Evolutionary conservation across 768 basidiomycete genomes (phyloP), one percentile per base, ranked within the genome.

Genomic region (Tricholoma bakamatsutake): DNA sequence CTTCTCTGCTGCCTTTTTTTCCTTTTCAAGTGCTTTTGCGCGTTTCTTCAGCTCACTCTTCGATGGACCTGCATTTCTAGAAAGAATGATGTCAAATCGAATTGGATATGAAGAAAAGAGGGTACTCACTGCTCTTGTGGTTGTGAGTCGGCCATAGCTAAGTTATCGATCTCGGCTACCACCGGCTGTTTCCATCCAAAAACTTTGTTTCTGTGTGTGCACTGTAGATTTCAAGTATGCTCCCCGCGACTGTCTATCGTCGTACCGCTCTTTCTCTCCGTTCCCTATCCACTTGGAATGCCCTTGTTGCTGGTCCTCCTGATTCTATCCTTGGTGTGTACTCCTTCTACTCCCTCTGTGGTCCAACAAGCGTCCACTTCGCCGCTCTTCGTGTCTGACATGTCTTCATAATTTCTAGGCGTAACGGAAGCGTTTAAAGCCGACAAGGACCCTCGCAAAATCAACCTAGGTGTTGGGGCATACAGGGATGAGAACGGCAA

Each of bases 371-470:
- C 11, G 3, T 9, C 43, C 17, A 18, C 2, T 24, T 30, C 11
- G n/a, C 13, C 9, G 45, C 27, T 27, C 18, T 42, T 21, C 13
- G 13, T 4, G 30, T n/a, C 46, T 46, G 13, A 42, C 15, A 15
- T 43, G 1, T 8, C 39, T 42, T n/a, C 6, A 24, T 24, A 24
- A 52, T 47, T 43, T 54, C n/a, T 62, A 91, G 89, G 91, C 59
- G 81, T 99, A 49, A 88, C 90, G 28, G 96, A 98, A 68, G 93
- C 93, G 28, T 99, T 94, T 84, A 97, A 95, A 76, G 92, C 93
- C 43, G 93, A 98, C 82, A 87, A 84, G 65, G 85, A 90, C 69
- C 77, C 90, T 15, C 85, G 86, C 61, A 98, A 98, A 73, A 96
- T 99, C 67, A 99, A 98, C 75, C 80, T 99, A 56, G 97, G 97